phyloP scores from a whole-genome alignment of 176 grass and related monocot species.

The Coix lacrymajobi region DNA sequence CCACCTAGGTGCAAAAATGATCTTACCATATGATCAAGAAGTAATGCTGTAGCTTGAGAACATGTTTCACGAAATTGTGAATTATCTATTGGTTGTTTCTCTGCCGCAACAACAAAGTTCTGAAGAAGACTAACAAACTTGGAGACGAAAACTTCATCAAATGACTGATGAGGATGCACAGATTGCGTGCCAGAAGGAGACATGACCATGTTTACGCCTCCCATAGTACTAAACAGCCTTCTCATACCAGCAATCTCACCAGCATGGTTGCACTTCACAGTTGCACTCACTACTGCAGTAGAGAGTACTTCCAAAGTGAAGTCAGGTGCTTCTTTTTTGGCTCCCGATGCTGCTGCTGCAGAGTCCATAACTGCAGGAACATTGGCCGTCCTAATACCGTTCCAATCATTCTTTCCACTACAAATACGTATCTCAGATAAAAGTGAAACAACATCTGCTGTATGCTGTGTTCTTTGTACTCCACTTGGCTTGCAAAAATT shows the following conservation, averaged over 20 bases:
- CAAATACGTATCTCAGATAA: slow-evolving; percentile 98
- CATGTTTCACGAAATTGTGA: slow-evolving; percentile 90
- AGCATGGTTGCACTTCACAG: slow-evolving; percentile 95
- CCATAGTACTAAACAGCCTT: slow-evolving; percentile 94
- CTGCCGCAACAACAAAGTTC: slow-evolving; percentile 82
- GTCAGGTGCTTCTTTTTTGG: slow-evolving; percentile 86
- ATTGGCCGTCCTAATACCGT: slow-evolving; percentile 88
- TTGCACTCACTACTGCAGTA: slow-evolving; percentile 97
- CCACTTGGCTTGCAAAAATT: slow-evolving; percentile 98
- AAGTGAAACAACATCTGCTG: slow-evolving; percentile 97
- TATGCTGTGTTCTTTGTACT: slow-evolving; percentile 91
- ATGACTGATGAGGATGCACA: slow-evolving; percentile 66
- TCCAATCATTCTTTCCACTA: slow-evolving; percentile 99
- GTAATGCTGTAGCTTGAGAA: slow-evolving; percentile 93
- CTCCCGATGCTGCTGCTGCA: slow-evolving; percentile 94
- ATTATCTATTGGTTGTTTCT: slow-evolving; percentile 89
- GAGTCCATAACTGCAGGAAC: slow-evolving; percentile 95
- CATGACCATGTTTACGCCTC: slow-evolving; percentile 74
- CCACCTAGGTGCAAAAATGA: slow-evolving; percentile 4
- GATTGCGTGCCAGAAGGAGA: slow-evolving; percentile 44
- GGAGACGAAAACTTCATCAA: slow-evolving; percentile 88
- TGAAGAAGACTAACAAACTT: slow-evolving; percentile 91
- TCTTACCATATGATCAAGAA: slow-evolving; percentile 91
- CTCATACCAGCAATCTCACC: slow-evolving; percentile 99
- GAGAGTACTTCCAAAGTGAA: slow-evolving; percentile 93